These are phyloP conservation scores for Suillus ampliporus DNA, from an alignment of 768 basidiomycete genomes.

Conservation along the genomic window DNA sequence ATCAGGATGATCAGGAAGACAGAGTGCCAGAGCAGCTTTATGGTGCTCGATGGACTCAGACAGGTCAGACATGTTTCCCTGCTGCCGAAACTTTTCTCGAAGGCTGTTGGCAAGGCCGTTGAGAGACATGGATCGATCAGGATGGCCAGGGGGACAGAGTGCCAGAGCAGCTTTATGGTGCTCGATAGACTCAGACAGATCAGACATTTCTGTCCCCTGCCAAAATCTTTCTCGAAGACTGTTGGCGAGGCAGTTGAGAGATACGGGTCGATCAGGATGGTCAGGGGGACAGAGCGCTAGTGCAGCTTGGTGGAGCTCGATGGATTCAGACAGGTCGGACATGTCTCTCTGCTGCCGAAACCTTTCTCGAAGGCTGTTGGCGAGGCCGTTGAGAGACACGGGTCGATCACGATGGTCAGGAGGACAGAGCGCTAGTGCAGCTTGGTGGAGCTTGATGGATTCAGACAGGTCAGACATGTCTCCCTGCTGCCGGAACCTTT, in stretches of 20 bases:
- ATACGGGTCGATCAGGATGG: conserved; percentile 29
- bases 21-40: no score
- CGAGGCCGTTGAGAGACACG: conserved; percentile 7
- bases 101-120: conserved; percentile 22
- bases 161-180: no score
- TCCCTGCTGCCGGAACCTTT: conserved; percentile 3
- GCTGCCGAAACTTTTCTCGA: no score
- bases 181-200: conserved; percentile 29
- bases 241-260: conserved; percentile 33
- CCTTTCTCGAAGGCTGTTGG: conserved; percentile 8
- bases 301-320: conserved; percentile 16
- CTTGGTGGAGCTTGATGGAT: conserved; percentile 10
- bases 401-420: conserved; percentile 4
- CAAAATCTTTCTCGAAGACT: conserved; percentile 33
- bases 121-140: no score
- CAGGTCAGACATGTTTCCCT: no score
- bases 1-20: no score
- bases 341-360: conserved; percentile 12
- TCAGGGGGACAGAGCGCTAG: conserved; percentile 30
- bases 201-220: conserved; percentile 17
- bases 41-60: no score
- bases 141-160: no score
- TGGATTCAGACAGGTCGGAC: conserved; percentile 19
- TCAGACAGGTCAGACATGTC: conserved; percentile 13
- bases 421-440: conserved; percentile 1